Base-by-base conservation (phyloP, 495 filamentous ascomycete genomes). In the Lophiostoma macrostomum region DNA sequence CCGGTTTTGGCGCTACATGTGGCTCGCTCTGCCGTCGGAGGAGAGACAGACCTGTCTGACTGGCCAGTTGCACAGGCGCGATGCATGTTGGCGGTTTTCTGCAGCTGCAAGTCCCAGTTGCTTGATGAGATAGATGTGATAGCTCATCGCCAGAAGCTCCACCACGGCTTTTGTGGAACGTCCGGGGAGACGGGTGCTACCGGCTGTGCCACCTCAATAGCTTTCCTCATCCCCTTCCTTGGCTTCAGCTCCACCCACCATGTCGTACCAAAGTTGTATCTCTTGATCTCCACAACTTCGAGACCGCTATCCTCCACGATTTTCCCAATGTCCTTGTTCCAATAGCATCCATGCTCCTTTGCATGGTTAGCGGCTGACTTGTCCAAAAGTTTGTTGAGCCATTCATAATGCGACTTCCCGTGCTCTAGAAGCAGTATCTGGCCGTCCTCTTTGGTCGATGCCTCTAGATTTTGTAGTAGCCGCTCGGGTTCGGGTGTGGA, bases 331-430 rank as follows among this genome's bases (percentile, higher is more conserved):
- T 98, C 93, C 43, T 89, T 75, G 70, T 98, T 98, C 84, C 87
- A 95, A 91, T 91, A 97, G 73, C 93, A 98, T 7, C 94, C 93
- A 76, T 90, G 89, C 42, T 80, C 77, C 52, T 82, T 76, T 35
- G 90, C 91, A 77, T 97, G 93, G 27, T 72, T 73, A 16, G 80
- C 73, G 3, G 94, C 94, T 55, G 81, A 70, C 53, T 80, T 77
- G 71, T 98, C 93, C 62, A 99, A 67, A 12, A 87, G 63, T 1
- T 69, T 68, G 73, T 99, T 96, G 45, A 96, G 54, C 81, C 87
- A 88, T 30, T 76, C 75, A 58, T 81, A 91, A 57, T 81, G 69
- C 32, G 86, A 87, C 44, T 86, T 78, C 7, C 93, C 94, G 74
- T 99, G 93, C 75, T 99, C 93, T 2, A 99, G 74, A 53, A 99